Evolutionary conservation across 441 rosid genomes (phyloP), one percentile per base, ranked within the genome.

Genomic region (Adansonia madagascariensis): DNA sequence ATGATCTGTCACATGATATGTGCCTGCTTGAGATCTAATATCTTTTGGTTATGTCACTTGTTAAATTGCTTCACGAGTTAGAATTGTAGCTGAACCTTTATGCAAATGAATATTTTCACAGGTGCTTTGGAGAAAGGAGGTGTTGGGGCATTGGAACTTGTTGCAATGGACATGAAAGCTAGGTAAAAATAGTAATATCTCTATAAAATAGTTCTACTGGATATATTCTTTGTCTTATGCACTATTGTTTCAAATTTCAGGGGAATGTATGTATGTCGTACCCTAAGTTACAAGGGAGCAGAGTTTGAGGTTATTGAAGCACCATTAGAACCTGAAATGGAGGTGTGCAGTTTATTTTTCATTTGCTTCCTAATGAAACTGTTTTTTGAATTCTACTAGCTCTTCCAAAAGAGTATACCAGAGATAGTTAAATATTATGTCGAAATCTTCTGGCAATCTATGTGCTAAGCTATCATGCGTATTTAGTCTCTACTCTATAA

Each of bases 111-210:
- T 63, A 43, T 84, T 78, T 27, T 81, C 78, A 83, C 96, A 96
- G 99, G 88, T 84, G 95, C 98, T 80, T 89, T 96, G 80, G 99
- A 96, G 67, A 96, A 96, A 84, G 98, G 99, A 53, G 99, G 99
- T 60, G 98, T 93, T 74, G 99, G 99, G 67, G 98, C 99, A 14
- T 80, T 96, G 84, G 99, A 96, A 88, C 97, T 96, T 85, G 98
- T 96, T 85, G 99, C 99, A 68, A 96, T 96, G 99, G 99, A 96
- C 88, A 96, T 96, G 99, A 96, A 96, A 92, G 98, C 98, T 63
- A 94, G 99, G 99, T 95, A 74, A 81, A 74, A 74, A 65, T 77
- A n/a, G 75, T 74, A 78, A 61, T 47, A 76, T 65, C 46, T 55
- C 47, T 56, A 10, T 75, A 5, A 49, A 79, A 57, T 46, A 71